A percentile compares a stretch with the other conserved stretches of the same genome.
phyloP scores from a whole-genome alignment of 768 basidiomycete species.

The Russula olivacea region DNA sequence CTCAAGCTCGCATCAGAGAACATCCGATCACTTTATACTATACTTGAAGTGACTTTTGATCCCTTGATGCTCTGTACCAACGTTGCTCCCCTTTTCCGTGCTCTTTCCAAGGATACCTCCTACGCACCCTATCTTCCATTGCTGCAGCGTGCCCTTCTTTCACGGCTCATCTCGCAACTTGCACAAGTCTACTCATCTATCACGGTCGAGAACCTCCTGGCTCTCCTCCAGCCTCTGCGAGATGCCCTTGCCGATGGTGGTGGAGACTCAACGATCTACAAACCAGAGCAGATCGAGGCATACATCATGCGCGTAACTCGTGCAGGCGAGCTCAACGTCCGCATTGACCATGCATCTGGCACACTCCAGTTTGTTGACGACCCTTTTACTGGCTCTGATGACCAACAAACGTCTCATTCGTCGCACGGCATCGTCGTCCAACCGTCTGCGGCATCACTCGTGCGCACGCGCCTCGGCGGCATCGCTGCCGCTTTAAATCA shows the following conservation, averaged over 20 bases:
- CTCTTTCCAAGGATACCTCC: slow-evolving; percentile 48
- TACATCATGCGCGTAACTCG: slow-evolving; percentile 92
- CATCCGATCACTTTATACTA: slow-evolving; percentile 75
- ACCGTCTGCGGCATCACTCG: slow-evolving; percentile 62
- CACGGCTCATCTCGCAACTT: slow-evolving; percentile 84
- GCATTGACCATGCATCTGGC: slow-evolving; percentile 83
- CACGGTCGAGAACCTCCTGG: slow-evolving; percentile 68
- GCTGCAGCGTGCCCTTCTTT: slow-evolving; percentile 85
- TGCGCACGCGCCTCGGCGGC: slow-evolving; percentile 70
- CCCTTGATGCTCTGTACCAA: slow-evolving; percentile 77
- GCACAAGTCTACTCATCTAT: slow-evolving; percentile 89
- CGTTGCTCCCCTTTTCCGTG: slow-evolving; percentile 70
- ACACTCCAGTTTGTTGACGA: slow-evolving; percentile 82
- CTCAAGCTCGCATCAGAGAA: slow-evolving; percentile 69
- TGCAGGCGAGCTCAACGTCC: slow-evolving; percentile 78
- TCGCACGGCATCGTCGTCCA: slow-evolving; percentile 48
- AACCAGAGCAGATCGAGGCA: slow-evolving; percentile 77
- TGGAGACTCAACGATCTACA: slow-evolving; percentile 37
- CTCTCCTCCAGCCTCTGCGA: slow-evolving; percentile 71
- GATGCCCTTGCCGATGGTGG: slow-evolving; percentile 46
- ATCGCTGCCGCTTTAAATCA: slow-evolving; percentile 70
- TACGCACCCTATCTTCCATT: slow-evolving; percentile 85
- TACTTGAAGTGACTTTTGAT: slow-evolving; percentile 91
- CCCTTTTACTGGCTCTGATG: slow-evolving; percentile 47
- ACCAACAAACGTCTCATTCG: slow-evolving; percentile 32